These are phyloP conservation scores for Populus hybrid DNA, from an alignment of 441 rosid genomes.

Conservation along the genomic window DNA sequence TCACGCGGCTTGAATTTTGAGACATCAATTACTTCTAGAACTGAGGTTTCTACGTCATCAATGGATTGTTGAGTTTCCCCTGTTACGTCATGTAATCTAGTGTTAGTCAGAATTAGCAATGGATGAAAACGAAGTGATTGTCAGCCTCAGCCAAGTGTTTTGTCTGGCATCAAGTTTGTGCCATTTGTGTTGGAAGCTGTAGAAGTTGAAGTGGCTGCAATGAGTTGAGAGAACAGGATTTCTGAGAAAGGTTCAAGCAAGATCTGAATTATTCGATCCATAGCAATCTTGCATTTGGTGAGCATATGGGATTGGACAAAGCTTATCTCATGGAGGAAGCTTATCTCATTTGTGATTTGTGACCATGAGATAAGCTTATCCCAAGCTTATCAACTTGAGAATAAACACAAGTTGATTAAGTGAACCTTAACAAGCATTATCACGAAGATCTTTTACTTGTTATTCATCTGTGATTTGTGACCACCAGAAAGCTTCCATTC, in stretches of 20 bases:
- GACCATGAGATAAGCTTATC: no score
- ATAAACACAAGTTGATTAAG: no score
- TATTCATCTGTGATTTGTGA: no score
- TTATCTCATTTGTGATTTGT: background rate
- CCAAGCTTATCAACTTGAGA: no score
- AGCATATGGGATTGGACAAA: background rate
- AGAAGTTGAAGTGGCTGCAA: background rate
- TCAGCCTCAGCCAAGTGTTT: background rate
- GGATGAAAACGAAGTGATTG: background rate
- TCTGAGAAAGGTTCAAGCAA: background rate
- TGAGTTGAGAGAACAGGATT: background rate
- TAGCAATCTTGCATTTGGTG: background rate
- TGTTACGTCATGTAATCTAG: background rate
- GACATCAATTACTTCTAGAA: background rate
- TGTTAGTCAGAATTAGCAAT: background rate
- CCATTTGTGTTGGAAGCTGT: background rate
- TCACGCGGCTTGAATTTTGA: conserved; percentile 19
- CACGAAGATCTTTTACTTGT: background rate
- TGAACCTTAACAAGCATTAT: no score
- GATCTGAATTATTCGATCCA: background rate
- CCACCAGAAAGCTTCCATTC: background rate
- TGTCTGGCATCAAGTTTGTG: background rate
- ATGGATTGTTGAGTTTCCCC: background rate
- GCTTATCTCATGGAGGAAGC: background rate
- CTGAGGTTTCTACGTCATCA: no score